phyloP scores from a whole-genome alignment of 2,329 filamentous ascomycete genomes.

The Chalaropsis ovoidea region DNA sequence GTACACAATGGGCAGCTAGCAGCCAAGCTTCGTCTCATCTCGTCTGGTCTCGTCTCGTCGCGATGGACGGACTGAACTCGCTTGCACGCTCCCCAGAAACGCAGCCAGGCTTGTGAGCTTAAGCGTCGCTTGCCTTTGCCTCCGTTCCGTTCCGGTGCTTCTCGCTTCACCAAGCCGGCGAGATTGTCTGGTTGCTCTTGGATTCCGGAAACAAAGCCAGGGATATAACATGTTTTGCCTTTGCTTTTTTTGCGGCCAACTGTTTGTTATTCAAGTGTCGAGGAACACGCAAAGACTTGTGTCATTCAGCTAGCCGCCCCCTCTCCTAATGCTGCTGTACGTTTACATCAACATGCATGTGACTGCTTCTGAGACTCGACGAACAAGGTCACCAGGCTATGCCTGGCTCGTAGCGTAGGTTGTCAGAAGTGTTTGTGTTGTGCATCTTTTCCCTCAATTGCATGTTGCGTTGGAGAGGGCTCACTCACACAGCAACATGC shows the following conservation, averaged over 20 bases:
- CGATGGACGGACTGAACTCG: too few relatives aligned
- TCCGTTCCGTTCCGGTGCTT: not conserved
- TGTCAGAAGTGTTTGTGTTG: not conserved
- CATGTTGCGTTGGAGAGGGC: too few relatives aligned
- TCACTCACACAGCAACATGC: too few relatives aligned
- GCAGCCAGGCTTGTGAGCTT: not conserved
- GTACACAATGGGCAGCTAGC: not conserved
- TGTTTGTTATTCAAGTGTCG: not conserved
- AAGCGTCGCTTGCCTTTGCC: not conserved
- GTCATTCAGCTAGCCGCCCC: not conserved
- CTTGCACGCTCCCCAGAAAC: not conserved
- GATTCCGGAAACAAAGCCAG: conserved; percentile 1
- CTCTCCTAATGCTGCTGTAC: not conserved
- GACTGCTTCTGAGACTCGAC: not conserved
- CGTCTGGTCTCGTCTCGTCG: not conserved
- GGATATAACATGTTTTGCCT: not conserved
- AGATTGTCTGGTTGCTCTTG: not conserved
- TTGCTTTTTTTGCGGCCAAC: not conserved
- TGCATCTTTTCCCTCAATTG: too few relatives aligned
- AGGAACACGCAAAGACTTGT: not conserved
- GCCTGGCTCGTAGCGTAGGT: not conserved
- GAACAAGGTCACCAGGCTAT: not conserved
- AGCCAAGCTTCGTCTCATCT: too few relatives aligned
- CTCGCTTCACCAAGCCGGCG: not conserved
- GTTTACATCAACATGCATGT: not conserved